Percentiles rank a stretch among this genome's conserved stretches.
These are phyloP conservation scores for Rhodotorula graminis DNA, from an alignment of 768 basidiomycete genomes.

Conservation along the genomic window DNA sequence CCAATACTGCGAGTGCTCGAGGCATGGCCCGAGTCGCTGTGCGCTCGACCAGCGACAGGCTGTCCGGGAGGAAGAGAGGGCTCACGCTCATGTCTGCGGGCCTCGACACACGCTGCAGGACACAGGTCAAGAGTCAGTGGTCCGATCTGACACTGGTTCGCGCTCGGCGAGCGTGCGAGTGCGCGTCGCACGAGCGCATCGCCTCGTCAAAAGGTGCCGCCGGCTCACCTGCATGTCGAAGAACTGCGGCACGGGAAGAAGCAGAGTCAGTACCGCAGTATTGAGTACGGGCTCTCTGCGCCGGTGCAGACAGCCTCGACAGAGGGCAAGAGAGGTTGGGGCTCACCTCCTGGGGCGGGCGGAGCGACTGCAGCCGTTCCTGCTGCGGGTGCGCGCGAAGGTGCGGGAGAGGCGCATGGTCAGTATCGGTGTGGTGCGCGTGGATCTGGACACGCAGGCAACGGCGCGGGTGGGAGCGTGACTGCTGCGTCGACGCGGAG, in stretches of 20 bases:
- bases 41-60: no score
- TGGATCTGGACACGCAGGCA: no score
- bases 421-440: no score
- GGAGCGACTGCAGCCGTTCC: conserved; percentile 28
- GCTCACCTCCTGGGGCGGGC: conserved; percentile 36
- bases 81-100: conserved; percentile 58
- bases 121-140: background rate
- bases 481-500: background rate
- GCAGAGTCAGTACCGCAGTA: conserved; percentile 9
- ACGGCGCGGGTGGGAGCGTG: background rate
- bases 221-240: conserved; percentile 34
- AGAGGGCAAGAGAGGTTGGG: no score
- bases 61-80: background rate
- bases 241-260: conserved; percentile 16
- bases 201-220: background rate
- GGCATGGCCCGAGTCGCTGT: no score
- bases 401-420: background rate
- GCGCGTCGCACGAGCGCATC: background rate
- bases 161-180: background rate
- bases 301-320: no score
- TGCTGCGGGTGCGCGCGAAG: conserved; percentile 8
- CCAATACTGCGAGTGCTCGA: no score
- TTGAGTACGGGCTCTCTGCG: no score
- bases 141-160: background rate
- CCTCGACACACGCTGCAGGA: conserved; percentile 68